Base-by-base conservation (phyloP, 2,329 filamentous ascomycete genomes). In the Esteya vermicola region DNA sequence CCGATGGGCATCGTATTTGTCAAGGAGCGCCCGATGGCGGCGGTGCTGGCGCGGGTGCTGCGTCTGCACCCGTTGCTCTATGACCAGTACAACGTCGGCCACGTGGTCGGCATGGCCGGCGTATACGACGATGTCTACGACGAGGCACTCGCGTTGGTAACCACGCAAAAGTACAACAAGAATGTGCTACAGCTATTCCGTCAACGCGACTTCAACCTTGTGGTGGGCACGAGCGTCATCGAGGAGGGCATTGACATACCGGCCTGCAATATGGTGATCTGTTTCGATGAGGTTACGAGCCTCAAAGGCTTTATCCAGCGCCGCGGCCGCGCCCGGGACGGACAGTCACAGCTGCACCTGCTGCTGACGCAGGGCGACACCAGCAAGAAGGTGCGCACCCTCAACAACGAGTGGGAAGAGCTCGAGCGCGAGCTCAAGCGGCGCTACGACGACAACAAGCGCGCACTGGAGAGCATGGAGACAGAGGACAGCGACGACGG, bases 391-490 rank as follows among this genome's bases (percentile, higher is more conserved):
- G 9, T 7, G 2, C 19, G 10, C 10, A 23, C 10, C n/a, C 23
- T 36, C 12, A n/a, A 23, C 3, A 13, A 4, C 3, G 64, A 70
- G 21, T 93, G 84, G 81, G 61, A 73, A 21, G 51, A 54, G 0
- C 63, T 91, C 14, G 89, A 95, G 52, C 55, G 65, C 4, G 63
- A 74, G n/a, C 86, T 94, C 79, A 81, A 77, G 48, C 53, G 58
- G 35, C 67, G 69, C 0, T 93, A 85, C 50, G 68, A 78, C 45
- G 69, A 83, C 33, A 75, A 85, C 6, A 55, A 68, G 44, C 65
- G 78, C 19, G 57, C 68, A 38, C 52, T 68, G 0, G 51, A 64
- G 18, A 52, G 62, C 13, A 53, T 74, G 0, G 52, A 65, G 60
- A 9, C 4, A n/a, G 9, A 31, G 3, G 48, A 71, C 4, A 75